Evolutionary conservation across 805 yeast genomes (phyloP).

Genomic region (Torulaspora indica): DNA sequence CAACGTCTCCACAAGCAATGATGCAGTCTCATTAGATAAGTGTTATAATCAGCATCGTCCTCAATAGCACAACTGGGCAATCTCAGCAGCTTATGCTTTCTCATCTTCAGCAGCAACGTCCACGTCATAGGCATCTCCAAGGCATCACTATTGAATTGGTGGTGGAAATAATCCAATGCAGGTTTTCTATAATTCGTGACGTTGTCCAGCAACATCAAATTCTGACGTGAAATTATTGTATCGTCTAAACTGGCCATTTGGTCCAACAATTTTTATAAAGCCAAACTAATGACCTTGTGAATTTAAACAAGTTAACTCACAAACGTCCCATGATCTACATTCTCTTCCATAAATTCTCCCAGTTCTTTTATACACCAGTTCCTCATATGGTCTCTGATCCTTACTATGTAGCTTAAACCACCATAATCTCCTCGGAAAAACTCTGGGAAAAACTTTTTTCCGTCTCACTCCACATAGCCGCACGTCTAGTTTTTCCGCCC

Average conservation of each 20-base stretch:
- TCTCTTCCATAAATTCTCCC: too few species aligned
- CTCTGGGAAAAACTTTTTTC: conserved; percentile 5
- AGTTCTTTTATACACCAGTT: neutral
- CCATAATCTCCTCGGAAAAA: conserved; percentile 3
- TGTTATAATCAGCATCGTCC: conserved; percentile 30
- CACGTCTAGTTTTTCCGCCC: neutral
- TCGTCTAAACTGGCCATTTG: conserved; percentile 33
- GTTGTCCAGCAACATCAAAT: conserved; percentile 32
- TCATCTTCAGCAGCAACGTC: conserved; percentile 44
- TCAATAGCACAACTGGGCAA: conserved; percentile 36
- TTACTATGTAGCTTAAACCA: neutral
- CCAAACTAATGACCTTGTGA: too few species aligned
- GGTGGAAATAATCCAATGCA: conserved; percentile 33
- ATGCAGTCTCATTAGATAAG: conserved; percentile 50
- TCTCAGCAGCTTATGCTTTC: conserved; percentile 32
- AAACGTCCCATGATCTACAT: too few species aligned
- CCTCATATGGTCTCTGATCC: neutral
- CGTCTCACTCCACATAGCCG: conserved; percentile 4
- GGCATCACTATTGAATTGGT: conserved; percentile 15
- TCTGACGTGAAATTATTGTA: conserved; percentile 28
- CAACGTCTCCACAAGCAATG: conserved; percentile 94
- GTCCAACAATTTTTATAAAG: neutral
- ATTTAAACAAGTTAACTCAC: too few species aligned
- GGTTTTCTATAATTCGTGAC: conserved; percentile 31
- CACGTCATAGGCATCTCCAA: conserved; percentile 25